These are phyloP conservation scores for Miscanthus lutarioriparius DNA, from an alignment of 176 grass and related monocot genomes.

Conservation along the genomic window DNA sequence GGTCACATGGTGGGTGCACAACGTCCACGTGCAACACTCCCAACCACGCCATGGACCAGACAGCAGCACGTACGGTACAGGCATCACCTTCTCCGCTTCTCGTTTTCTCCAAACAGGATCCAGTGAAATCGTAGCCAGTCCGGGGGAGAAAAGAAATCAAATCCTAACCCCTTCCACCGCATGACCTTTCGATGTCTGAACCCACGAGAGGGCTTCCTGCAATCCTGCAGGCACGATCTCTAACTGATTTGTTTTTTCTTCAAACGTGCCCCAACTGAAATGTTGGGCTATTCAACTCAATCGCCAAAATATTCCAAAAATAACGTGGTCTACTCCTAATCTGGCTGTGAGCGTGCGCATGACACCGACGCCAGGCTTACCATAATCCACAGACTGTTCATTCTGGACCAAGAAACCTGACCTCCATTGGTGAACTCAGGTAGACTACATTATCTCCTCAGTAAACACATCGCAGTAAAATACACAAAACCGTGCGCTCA, in stretches of 20 bases:
- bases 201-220: not conserved
- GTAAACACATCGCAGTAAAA: slow-evolving; percentile 1
- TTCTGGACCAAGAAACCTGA: not conserved
- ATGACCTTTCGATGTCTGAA: not conserved
- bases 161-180: slow-evolving; percentile 5
- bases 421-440: not conserved
- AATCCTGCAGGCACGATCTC: not conserved
- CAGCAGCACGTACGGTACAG: not conserved
- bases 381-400: not conserved
- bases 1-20: not conserved
- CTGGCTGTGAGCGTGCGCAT: not conserved
- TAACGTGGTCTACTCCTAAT: slow-evolving; percentile 2
- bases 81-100: not conserved
- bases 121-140: not conserved
- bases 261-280: not conserved
- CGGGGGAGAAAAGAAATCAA: not conserved
- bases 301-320: slow-evolving; percentile 1
- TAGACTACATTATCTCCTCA: slow-evolving; percentile 18
- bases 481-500: not conserved
- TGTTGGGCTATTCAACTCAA: not conserved
- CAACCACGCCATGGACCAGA: not conserved
- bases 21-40: not conserved
- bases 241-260: not conserved
- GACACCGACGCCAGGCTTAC: not conserved
- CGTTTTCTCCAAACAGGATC: not conserved